Conservation (phyloP, 202 grass and related monocot genomes). For the Saccharum hybrid region DNA sequence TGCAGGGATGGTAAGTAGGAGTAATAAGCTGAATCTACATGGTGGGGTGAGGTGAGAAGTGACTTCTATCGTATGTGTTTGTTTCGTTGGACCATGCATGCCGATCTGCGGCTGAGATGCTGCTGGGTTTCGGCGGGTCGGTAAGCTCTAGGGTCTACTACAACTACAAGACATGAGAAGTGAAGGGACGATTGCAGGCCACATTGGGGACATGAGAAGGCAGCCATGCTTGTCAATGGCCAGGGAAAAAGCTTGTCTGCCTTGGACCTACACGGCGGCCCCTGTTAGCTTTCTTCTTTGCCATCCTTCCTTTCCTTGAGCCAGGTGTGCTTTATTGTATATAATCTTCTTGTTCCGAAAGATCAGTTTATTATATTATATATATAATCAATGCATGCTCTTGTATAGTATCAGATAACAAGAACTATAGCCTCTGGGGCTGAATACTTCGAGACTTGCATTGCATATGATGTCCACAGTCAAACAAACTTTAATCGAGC, state of each 20-base stretch:
- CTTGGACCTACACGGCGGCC: not conserved
- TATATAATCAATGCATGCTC: no score
- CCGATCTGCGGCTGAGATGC: no score
- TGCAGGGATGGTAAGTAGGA: no score
- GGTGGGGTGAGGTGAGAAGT: no score
- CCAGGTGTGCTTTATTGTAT: not conserved
- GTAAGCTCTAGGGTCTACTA: slow-evolving; percentile 13
- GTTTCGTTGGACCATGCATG: no score
- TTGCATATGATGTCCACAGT: not conserved
- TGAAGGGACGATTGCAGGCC: slow-evolving; percentile 45
- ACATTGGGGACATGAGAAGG: slow-evolving; percentile 31
- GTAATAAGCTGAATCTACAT: no score
- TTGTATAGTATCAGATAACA: not conserved
- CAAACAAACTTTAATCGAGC: no score
- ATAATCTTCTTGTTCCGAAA: not conserved
- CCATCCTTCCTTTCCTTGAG: not conserved
- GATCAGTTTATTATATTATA: no score
- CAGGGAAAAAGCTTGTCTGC: slow-evolving; percentile 37
- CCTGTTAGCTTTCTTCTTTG: not conserved
- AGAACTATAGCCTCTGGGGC: not conserved
- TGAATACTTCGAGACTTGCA: not conserved
- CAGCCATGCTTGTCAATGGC: slow-evolving; percentile 18
- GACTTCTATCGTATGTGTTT: no score
- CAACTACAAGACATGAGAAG: not conserved
- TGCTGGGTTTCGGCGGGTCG: no score